Percentiles rank a stretch among this genome's conserved stretches.
These are phyloP conservation scores for Gliomastix tumulicola DNA, from an alignment of 2,329 filamentous ascomycete species.

Conservation along the genomic window DNA sequence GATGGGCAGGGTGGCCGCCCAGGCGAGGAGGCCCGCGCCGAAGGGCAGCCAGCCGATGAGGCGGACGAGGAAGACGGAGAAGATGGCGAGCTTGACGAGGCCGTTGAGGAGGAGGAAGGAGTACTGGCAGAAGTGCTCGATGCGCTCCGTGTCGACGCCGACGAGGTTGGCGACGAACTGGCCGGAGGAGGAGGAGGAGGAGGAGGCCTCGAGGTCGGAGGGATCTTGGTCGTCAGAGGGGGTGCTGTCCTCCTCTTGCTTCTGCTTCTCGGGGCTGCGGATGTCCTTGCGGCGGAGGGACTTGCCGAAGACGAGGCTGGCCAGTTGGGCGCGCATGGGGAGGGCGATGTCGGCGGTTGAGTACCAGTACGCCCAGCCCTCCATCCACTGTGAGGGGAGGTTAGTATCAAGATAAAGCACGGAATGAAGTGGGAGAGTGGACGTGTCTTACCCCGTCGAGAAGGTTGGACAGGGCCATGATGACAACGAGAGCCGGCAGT, in stretches of 20 bases:
- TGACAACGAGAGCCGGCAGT: constrained; percentile 63
- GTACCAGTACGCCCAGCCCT: constrained; percentile 61
- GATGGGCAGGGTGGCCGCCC: constrained; percentile 57
- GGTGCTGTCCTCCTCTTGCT: constrained; percentile 22
- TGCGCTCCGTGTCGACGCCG: constrained; percentile 65
- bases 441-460: constrained; percentile 39
- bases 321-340: constrained; percentile 62
- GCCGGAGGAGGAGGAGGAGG: constrained; percentile 33
- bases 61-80: constrained; percentile 56
- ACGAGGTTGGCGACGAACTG: constrained; percentile 74
- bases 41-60: constrained; percentile 70
- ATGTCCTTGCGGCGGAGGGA: constrained; percentile 71
- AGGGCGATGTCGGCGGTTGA: constrained; percentile 56
- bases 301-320: constrained; percentile 69
- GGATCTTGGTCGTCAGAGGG: constrained; percentile 36
- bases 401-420: background rate
- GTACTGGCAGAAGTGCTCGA: constrained; percentile 61
- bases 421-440: no score
- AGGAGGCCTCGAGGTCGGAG: constrained; percentile 17
- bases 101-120: constrained; percentile 60
- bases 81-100: constrained; percentile 56
- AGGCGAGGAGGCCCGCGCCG: constrained; percentile 56
- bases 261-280: constrained; percentile 42
- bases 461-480: constrained; percentile 54
- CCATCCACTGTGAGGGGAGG: constrained; percentile 39